Conservation (phyloP, 2,329 filamentous ascomycete species). For the Cadophora sp. region DNA sequence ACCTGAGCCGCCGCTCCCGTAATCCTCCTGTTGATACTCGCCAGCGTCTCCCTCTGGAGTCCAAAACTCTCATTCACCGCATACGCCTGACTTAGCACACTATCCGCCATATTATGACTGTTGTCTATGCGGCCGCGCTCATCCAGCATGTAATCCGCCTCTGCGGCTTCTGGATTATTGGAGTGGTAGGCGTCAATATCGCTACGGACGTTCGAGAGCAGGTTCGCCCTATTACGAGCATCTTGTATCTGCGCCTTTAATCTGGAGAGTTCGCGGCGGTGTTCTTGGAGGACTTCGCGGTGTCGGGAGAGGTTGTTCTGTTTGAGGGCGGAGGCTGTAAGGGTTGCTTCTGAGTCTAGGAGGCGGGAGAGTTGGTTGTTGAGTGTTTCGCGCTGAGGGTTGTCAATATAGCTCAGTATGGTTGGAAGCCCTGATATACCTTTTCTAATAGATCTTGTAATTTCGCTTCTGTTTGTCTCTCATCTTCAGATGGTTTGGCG, state of each 20-base stretch:
- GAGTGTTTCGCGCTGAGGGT: constrained; percentile 75
- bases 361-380: constrained; percentile 85
- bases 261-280: constrained; percentile 81
- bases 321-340: constrained; percentile 92
- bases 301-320: constrained; percentile 94
- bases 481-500: constrained; percentile 83
- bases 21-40: constrained; percentile 89
- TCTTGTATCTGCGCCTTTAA: constrained; percentile 76
- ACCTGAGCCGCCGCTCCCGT: constrained; percentile 88
- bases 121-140: constrained; percentile 87
- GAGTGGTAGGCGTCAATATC: constrained; percentile 91
- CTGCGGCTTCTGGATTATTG: constrained; percentile 79
- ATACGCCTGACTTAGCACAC: constrained; percentile 92
- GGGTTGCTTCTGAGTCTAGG: constrained; percentile 87
- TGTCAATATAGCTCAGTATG: constrained; percentile 22
- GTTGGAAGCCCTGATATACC: constrained; percentile 54
- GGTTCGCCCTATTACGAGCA: constrained; percentile 85
- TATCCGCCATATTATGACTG: constrained; percentile 88
- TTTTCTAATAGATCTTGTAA: constrained; percentile 85
- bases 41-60: constrained; percentile 84
- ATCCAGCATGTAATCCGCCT: constrained; percentile 96
- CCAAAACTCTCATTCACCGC: constrained; percentile 93
- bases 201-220: constrained; percentile 87
- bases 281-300: constrained; percentile 86
- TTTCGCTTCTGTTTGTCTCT: constrained; percentile 78